Base-by-base conservation (phyloP, 106 monocot genomes). In the Hemerocallis citrina region DNA sequence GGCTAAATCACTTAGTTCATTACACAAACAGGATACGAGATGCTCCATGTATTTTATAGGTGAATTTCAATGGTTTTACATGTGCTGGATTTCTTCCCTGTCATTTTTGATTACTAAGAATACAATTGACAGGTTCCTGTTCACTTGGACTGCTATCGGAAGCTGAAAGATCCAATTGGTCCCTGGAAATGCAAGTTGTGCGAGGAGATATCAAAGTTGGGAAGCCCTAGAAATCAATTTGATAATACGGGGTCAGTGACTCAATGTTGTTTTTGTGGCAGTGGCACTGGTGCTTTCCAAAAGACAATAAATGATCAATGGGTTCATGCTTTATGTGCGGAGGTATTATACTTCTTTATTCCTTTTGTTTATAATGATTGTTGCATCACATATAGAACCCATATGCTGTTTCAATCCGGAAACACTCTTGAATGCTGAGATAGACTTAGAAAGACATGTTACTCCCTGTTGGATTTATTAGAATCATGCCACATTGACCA, bases 301-400 rank as follows among this genome's bases (percentile, higher is more conserved):
- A 98, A 88, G 65, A 51, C 98, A 23, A 38, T 42, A 33, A 65
- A 79, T 73, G 98, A 82, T 2, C 83, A 78, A 38, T 98, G 98
- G 98, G 77, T 98, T 68, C 98, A 98, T 88, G 85, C 88, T 21
- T 85, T 98, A 52, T 98, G 98, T 81, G 88, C 98, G 30, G 98
- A 98, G 89, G 95, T 95, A 81, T 43, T 34, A 29, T 42, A 47
- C 13, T 19, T 13, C 46, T 8, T 36, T 30, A 55, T 42, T 31
- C n/a, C 14, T 47, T 40, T n/a, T 31, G 10, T 34, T 13, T 63
- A 23, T 17, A 21, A 30, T 34, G 30, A 2, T 38, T 38, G 39
- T 59, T 40, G 39, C 17, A 2, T 34, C 19, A 36, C n/a, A 19
- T 57, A 3, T 9, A 20, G 0, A 36, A 17, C 20, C 12, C n/a